Evolutionary conservation across 148 eudicot species (phyloP).

Genomic region (Polygonum aviculare): DNA sequence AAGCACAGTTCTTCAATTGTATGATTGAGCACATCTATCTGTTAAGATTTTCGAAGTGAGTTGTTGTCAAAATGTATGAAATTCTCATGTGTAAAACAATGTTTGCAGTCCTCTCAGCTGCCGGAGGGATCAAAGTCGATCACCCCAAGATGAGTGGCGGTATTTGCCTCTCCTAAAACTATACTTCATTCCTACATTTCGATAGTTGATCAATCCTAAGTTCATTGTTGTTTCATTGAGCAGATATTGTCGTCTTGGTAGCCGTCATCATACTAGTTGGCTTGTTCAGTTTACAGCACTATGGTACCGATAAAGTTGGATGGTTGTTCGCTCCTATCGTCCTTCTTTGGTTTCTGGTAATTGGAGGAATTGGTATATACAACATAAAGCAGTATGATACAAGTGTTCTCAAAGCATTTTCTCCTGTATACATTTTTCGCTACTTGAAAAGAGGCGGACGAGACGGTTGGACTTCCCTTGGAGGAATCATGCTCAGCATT

Average conservation of each 20-base stretch:
- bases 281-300: constrained; percentile 90
- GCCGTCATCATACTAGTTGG: constrained; percentile 86
- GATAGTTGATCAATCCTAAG: not conserved
- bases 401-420: constrained; percentile 78
- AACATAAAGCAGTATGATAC: constrained; percentile 72
- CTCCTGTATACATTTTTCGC: constrained; percentile 68
- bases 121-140: constrained; percentile 90
- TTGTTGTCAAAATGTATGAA: not conserved
- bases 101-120: constrained; percentile 80
- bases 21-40: too few relatives aligned
- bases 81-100: not conserved
- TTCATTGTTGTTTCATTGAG: constrained; percentile 7
- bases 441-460: constrained; percentile 61
- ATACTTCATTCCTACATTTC: not conserved
- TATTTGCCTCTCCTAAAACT: constrained; percentile 17
- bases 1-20: too few relatives aligned
- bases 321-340: constrained; percentile 97
- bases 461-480: constrained; percentile 79
- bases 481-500: constrained; percentile 97
- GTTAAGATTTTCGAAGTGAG: too few relatives aligned
- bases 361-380: constrained; percentile 86
- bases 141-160: constrained; percentile 78
- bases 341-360: constrained; percentile 81
- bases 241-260: constrained; percentile 85
- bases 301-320: constrained; percentile 92